phyloP scores from a whole-genome alignment of 176 grass and related monocot genomes.

The Triticum turgidum region DNA sequence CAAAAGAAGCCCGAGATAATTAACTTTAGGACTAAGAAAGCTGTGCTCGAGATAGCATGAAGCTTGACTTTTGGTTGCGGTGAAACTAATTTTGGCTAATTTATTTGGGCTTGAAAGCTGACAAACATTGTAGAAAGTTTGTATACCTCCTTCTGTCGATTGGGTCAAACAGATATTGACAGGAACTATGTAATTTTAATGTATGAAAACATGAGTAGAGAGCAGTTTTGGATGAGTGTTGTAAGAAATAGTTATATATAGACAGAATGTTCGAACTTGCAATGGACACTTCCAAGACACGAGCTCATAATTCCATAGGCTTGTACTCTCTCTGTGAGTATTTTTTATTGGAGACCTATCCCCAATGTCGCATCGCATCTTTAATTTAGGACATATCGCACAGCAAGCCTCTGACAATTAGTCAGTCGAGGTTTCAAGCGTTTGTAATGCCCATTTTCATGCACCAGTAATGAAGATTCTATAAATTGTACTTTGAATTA shows the following conservation, averaged over 20 bases:
- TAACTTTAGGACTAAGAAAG: slow-evolving; percentile 17
- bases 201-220: not conserved
- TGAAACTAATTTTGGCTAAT: slow-evolving; percentile 22
- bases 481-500: not conserved
- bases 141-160: not conserved
- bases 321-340: not conserved
- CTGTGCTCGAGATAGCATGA: slow-evolving; percentile 9
- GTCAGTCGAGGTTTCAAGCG: not conserved
- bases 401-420: not conserved
- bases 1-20: slow-evolving; percentile 51
- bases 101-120: slow-evolving; percentile 20
- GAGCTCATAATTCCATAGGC: not conserved
- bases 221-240: slow-evolving; percentile 14
- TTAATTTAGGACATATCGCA: not conserved
- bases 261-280: not conserved
- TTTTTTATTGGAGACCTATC: not conserved
- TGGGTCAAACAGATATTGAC: not conserved
- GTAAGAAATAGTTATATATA: slow-evolving; percentile 17
- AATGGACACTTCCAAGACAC: not conserved
- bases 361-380: not conserved
- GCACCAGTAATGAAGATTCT: not conserved
- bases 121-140: not conserved
- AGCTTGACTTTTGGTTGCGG: not conserved
- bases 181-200: not conserved
- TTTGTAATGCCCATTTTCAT: not conserved